Conservation (phyloP, 2,329 filamentous ascomycete genomes). For the Cadophora sp. region DNA sequence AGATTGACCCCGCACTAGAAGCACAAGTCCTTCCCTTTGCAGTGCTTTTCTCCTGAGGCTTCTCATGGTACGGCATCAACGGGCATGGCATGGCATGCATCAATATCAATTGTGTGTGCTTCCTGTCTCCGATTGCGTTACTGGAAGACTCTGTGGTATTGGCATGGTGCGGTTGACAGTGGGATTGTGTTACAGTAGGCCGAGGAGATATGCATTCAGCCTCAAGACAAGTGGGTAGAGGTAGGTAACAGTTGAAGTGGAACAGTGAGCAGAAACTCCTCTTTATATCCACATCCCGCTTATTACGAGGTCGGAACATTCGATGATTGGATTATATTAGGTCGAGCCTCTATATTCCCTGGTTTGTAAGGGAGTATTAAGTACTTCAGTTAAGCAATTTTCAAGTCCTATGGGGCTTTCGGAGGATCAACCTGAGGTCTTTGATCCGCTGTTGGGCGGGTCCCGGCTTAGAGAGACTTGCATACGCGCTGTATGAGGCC, state of each 20-base stretch:
- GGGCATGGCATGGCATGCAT: too few species aligned
- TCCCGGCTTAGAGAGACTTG: background rate
- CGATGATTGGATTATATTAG: background rate
- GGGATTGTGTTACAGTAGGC: background rate
- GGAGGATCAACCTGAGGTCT: background rate
- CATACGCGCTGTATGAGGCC: constrained; percentile 13
- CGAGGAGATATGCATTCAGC: background rate
- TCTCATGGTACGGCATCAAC: background rate
- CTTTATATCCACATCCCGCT: background rate
- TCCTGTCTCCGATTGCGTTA: background rate
- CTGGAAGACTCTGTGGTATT: background rate
- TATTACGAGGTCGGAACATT: background rate
- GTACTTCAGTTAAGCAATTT: background rate
- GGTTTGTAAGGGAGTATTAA: constrained; percentile 4
- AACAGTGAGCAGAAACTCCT: background rate
- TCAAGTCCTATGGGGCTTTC: background rate
- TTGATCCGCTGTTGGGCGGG: constrained; percentile 6
- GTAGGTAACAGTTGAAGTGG: background rate
- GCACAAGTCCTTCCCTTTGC: background rate
- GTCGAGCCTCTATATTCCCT: background rate
- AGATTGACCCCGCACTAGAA: constrained; percentile 9
- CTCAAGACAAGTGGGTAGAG: constrained; percentile 1
- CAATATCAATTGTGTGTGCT: background rate
- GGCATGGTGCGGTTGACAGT: background rate
- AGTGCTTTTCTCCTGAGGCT: background rate